These are phyloP conservation scores for Neoboletus magnificus DNA, from an alignment of 768 basidiomycete species.

Conservation along the genomic window DNA sequence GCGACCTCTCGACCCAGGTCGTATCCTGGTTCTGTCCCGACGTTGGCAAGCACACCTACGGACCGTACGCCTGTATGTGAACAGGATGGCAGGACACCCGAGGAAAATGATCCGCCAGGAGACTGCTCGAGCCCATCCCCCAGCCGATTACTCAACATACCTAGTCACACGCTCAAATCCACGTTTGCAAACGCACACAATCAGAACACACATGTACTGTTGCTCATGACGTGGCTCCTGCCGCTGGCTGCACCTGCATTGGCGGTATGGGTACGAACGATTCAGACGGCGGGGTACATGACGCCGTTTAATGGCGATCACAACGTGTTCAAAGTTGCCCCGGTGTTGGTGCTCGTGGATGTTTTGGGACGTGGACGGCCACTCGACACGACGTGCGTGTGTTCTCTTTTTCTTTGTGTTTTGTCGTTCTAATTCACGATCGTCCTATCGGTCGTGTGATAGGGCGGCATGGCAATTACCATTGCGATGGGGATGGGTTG, in stretches of 20 bases:
- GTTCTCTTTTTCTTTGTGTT: background rate
- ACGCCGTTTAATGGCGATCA: constrained; percentile 85
- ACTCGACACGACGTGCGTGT: constrained; percentile 40
- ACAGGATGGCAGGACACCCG: background rate
- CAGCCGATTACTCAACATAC: background rate
- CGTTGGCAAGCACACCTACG: constrained; percentile 24
- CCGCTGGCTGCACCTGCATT: constrained; percentile 76
- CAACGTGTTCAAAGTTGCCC: constrained; percentile 59
- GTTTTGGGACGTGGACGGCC: constrained; percentile 52
- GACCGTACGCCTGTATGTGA: constrained; percentile 22
- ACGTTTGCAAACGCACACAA: constrained; percentile 34
- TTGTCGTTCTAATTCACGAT: background rate
- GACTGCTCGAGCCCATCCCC: background rate
- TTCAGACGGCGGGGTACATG: constrained; percentile 73
- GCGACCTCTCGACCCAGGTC: constrained; percentile 16
- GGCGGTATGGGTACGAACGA: constrained; percentile 86
- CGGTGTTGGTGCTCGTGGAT: constrained; percentile 63
- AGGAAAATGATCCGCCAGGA: constrained; percentile 11
- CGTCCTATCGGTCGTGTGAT: background rate
- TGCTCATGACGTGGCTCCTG: constrained; percentile 78
- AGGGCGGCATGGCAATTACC: constrained; percentile 20
- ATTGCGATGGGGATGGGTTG: constrained; percentile 51
- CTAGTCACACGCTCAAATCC: background rate
- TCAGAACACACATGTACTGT: constrained; percentile 58
- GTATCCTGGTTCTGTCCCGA: constrained; percentile 25